phyloP scores from a whole-genome alignment of 176 grass and related monocot species.

The Thinopyrum elongatum region DNA sequence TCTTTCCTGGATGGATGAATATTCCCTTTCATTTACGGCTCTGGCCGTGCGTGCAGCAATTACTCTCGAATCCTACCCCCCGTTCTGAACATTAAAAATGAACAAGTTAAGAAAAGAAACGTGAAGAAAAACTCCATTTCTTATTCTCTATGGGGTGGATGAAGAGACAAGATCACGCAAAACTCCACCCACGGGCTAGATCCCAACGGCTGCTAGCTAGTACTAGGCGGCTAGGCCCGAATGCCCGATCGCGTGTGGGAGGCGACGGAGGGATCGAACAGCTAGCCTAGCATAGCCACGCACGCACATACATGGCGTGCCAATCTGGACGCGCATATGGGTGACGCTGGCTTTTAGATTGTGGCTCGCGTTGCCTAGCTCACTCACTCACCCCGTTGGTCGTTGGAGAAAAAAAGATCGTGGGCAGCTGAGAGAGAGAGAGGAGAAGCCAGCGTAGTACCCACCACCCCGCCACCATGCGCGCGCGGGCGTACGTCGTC shows the following conservation, averaged over 20 bases:
- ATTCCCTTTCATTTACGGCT: slow-evolving; percentile 1
- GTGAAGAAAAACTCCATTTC: too few species aligned
- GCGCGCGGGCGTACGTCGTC: not conserved
- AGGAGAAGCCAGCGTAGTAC: not conserved
- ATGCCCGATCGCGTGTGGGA: not conserved
- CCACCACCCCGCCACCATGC: not conserved
- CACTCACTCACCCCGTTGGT: not conserved
- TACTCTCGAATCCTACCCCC: not conserved
- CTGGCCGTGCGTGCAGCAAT: not conserved
- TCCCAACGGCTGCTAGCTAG: not conserved
- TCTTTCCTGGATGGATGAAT: not conserved
- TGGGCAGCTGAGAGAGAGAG: not conserved
- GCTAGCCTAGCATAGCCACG: not conserved
- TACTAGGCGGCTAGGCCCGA: not conserved
- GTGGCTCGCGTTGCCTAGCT: slow-evolving; percentile 17
- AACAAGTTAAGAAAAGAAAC: not conserved
- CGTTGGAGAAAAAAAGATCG: not conserved
- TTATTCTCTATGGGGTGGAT: not conserved
- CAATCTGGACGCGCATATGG: slow-evolving; percentile 33
- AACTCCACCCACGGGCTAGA: not conserved
- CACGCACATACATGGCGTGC: not conserved
- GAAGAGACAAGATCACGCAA: not conserved
- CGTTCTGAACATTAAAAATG: not conserved
- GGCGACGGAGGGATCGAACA: not conserved
- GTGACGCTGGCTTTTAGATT: slow-evolving; percentile 12